A percentile compares a stretch with the other conserved stretches of the same genome.
Conservation (phyloP, 179 eudicot species). For the Sideroxylon spinosum region DNA sequence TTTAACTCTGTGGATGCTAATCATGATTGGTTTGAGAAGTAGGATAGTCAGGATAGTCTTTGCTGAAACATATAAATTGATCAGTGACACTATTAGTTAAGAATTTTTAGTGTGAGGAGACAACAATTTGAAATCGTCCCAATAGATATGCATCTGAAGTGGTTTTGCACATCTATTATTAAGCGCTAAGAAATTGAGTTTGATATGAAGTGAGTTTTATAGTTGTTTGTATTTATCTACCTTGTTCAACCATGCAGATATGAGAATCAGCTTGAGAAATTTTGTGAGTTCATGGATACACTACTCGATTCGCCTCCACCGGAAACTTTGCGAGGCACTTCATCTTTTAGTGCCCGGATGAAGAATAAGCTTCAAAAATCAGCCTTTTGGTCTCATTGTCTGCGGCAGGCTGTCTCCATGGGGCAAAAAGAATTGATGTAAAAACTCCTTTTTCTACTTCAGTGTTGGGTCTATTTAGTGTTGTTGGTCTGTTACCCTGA, state of each 20-base stretch:
- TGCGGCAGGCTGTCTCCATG: conserved; percentile 63
- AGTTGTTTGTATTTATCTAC: background rate
- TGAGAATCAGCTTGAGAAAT: conserved; percentile 76
- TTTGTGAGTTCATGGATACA: conserved; percentile 86
- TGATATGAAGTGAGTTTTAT: background rate
- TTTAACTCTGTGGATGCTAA: background rate
- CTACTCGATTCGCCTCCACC: conserved; percentile 83
- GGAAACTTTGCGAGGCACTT: conserved; percentile 48
- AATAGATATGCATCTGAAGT: background rate
- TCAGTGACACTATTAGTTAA: background rate
- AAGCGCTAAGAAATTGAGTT: background rate
- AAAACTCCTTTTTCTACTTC: conserved; percentile 25
- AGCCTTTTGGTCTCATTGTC: conserved; percentile 71
- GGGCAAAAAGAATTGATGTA: conserved; percentile 93
- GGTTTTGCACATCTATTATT: background rate
- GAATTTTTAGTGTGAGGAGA: background rate
- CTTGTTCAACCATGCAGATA: conserved; percentile 45
- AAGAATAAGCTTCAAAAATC: conserved; percentile 63
- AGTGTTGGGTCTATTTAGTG: background rate
- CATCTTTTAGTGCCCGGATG: conserved; percentile 57
- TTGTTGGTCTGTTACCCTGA: background rate
- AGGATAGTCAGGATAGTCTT: background rate
- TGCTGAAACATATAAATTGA: background rate
- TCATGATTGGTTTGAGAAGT: conserved; percentile 8
- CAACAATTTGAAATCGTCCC: background rate